Base-by-base conservation (phyloP, 2,329 filamentous ascomycete genomes). In the Talaromyces sp. region DNA sequence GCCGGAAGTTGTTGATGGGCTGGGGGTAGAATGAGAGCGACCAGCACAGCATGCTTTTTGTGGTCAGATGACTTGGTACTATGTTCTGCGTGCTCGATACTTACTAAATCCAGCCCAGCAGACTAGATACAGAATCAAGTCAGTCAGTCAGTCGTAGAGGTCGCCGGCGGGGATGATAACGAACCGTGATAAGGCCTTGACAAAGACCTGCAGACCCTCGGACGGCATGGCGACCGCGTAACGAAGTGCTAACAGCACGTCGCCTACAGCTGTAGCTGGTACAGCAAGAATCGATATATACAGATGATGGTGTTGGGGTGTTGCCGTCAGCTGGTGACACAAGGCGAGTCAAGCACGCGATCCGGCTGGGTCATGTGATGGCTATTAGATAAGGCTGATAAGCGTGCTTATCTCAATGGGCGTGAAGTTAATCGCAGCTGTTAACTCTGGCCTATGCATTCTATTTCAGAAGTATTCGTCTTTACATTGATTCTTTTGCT, bases 1-100 rank as follows among this genome's bases (percentile, higher is more conserved):
- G 88, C 32, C 81, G 81, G 73, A 83, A 88, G 81, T 97, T 98
- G 65, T 92, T 84, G 63, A 96, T 77, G 7, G 90, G 86, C 73
- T 98, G 95, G 1, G 93, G 93, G 74, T 98, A 98, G 79, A 97
- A 98, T 17, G 92, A 96, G 17, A 88, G 78, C 13, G 90, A 93
- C 93, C 93, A 95, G 75, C 84, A 86, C 55, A 87, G 65, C 65
- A 85, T 88, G 76, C 78, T 81, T 63, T 25, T 8, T 30, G n/a
- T n/a, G 6, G 19, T 47, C 9, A 47, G 44, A 25, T 22, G 17
- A 33, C 15, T 57, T 36, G 57, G 25, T 2, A 25, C n/a, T 55
- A 17, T 7, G 28, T 53, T 57, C 22, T 28, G 42, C 9, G 58
- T 15, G 36, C 15, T 55, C 11, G 2, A 10, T 39, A 70, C 77